Evolutionary conservation across 1,139 yeast species (phyloP), one percentile per base, ranked within the genome.

Genomic region (Taphrina pruni): DNA sequence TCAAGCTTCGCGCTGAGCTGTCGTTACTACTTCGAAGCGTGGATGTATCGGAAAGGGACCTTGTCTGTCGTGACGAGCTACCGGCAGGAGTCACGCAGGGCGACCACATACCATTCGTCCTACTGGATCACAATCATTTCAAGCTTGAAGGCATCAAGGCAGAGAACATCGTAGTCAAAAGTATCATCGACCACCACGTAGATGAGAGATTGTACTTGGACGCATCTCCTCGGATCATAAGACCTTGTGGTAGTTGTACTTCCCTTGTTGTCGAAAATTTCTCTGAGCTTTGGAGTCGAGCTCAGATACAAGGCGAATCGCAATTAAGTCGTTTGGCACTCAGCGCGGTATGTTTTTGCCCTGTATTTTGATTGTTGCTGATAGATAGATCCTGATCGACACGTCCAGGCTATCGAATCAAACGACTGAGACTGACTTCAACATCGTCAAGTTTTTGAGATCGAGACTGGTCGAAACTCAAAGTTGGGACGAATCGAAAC

Each of bases 51-150:
- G 79, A 81, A 20, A 83, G 83, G 26, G 78, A 82, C 70, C 79
- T 93, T 48, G 82, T 85, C 70, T 93, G 88, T 75, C 77, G 83
- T 11, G 96, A 92, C 72, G 97, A 92, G 73, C 78, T 85, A 60
- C 71, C 78, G n/a, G 39, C 39, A 56, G 60, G 21, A 41, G n/a
- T 56, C 46, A 11, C 9, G 6, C 32, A 50, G 12, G 54, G 36
- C 21, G 32, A 21, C n/a, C 54, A 35, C 36, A 50, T 50, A 50
- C 43, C 58, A 14, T 78, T 89, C 21, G 81, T 86, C 4, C 80
- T 93, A 66, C 97, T 93, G 3, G 99, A 93, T 76, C 97, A 92
- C 78, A 92, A 95, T 75, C 83, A 56, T 80, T 88, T 14, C 89
- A 89, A 70, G 88, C 89, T 0, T 79, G 79, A 74, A 80, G 81